Conservation (phyloP, 495 filamentous ascomycete species). For the Aspergillus cristatus region DNA sequence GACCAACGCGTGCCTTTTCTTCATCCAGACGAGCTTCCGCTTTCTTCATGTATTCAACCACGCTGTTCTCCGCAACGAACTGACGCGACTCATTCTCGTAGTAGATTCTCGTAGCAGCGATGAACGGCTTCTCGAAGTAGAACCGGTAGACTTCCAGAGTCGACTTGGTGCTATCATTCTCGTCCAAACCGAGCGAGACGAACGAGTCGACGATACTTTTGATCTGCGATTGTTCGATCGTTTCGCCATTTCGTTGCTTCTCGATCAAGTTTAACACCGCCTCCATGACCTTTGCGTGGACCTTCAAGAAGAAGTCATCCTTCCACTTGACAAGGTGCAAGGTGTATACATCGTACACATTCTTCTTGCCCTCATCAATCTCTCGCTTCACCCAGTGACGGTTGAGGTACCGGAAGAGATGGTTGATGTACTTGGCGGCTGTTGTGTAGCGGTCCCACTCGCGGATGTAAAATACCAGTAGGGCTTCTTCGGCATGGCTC, state of each 20-base stretch:
- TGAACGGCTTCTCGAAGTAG: conserved; percentile 88
- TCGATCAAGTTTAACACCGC: conserved; percentile 92
- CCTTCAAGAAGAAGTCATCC: conserved; percentile 73
- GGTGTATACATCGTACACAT: conserved; percentile 96
- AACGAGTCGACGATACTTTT: conserved; percentile 97
- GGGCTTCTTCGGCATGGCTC: conserved; percentile 75
- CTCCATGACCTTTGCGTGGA: conserved; percentile 84
- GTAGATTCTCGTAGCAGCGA: conserved; percentile 72
- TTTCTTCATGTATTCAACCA: conserved; percentile 99
- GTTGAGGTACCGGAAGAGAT: conserved; percentile 94
- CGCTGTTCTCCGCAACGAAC: conserved; percentile 93
- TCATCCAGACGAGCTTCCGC: conserved; percentile 85
- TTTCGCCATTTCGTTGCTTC: conserved; percentile 96
- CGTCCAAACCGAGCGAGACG: conserved; percentile 89
- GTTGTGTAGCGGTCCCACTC: conserved; percentile 96
- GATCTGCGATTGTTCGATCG: conserved; percentile 93
- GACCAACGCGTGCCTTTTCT: conserved; percentile 86
- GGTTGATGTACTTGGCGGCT: conserved; percentile 92
- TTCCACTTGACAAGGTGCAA: conserved; percentile 93
- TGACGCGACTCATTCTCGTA: conserved; percentile 88
- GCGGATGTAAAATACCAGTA: conserved; percentile 89
- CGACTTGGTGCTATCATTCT: conserved; percentile 83
- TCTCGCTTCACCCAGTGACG: conserved; percentile 98
- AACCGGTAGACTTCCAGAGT: conserved; percentile 89
- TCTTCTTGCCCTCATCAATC: conserved; percentile 98